Base-by-base conservation (phyloP, 1,284 basidiomycete species). In the Marasmius oreades region DNA sequence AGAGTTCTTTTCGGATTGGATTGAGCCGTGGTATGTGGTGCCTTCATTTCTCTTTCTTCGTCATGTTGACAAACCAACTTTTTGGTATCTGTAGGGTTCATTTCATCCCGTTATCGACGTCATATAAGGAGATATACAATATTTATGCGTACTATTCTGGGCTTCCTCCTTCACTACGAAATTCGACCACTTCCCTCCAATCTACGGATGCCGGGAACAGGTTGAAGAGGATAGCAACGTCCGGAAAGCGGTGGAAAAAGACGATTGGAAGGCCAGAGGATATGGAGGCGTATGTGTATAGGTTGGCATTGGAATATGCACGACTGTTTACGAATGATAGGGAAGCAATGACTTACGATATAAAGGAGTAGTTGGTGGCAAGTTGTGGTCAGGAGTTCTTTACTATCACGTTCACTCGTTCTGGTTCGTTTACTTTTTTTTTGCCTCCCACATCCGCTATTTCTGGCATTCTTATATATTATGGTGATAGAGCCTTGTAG, bases 201-300 rank as follows among this genome's bases (percentile, higher is more conserved):
- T 77, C 0, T 61, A 69, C 81, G 16, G 83, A 93, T 61, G 88
- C 88, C 1, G 93, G 97, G 68, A 76, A 77, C 44, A 80, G 89
- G 57, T 71, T 95, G 55, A 77, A 84, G 46, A 82, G 91, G 64
- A 95, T 97, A 54, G 93, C 93, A 1, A 77, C 85, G 47, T 92
- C 91, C 1, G 94, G 95, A 14, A 87, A 93, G 66, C 82, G 92
- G 58, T 97, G 95, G 95, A 93, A 90, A 73, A 82, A 84, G 66
- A 89, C 83, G 2, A 78, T 93, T 47, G 92, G 90, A 36, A 75
- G 92, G 58, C 85, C 81, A 59, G 78, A 88, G 59, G 95, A 97
- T 74, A 94, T 94, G 92, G 91, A 96, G 81, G 88, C 81, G 24
- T 92, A 95, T 70, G 85, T 95, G n/a, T 95, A 92, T 70, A 78